Base-by-base conservation (phyloP, 257 asterid species). In the Nyctanthes arbortristis region DNA sequence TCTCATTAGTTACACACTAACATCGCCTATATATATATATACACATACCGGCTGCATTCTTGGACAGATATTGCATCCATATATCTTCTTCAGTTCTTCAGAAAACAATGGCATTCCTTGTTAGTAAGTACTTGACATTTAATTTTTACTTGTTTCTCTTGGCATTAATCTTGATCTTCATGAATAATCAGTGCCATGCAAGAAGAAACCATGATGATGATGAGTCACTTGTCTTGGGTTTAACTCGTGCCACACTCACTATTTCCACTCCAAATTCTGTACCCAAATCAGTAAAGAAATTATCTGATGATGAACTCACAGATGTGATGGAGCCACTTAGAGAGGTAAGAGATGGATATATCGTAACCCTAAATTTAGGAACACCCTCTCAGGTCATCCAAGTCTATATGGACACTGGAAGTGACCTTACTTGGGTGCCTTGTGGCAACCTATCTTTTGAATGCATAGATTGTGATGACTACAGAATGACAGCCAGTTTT, bases 381-480 rank as follows among this genome's bases (percentile, higher is more conserved):
- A 84, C 89, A 73, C 96, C 96, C 66, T 73, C 91, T 30, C 96
- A 89, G 71, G 45, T 70, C 72, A 80, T 89, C 64, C 91, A 89
- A 65, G 87, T 75, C 0, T 85, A 77, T 57, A 68, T 89, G 76
- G 91, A 87, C 39, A 89, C 89, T 0, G 94, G 96, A n/a, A 89
- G 94, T 63, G 92, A 89, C 70, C 88, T 89, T 12, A 85, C 93
- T 18, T 89, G 96, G 96, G 92, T 89, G 40, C 96, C 93, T 8
- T 87, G 94, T 75, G 92, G 91, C 0, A 87, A 78, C 54, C 65
- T 81, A 22, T 76, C 90, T 1, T 85, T 89, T 63, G 88, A 83
- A 7, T 89, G 96, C 86, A 72, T 87, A 16, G 90, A 87, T 6
- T 89, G 94, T 60, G 73, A 77, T 10, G 84, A 78, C 37, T 79